Percentiles rank a stretch among this genome's conserved stretches.
phyloP scores from a whole-genome alignment of 441 rosid genomes.

The Croton setiger region DNA sequence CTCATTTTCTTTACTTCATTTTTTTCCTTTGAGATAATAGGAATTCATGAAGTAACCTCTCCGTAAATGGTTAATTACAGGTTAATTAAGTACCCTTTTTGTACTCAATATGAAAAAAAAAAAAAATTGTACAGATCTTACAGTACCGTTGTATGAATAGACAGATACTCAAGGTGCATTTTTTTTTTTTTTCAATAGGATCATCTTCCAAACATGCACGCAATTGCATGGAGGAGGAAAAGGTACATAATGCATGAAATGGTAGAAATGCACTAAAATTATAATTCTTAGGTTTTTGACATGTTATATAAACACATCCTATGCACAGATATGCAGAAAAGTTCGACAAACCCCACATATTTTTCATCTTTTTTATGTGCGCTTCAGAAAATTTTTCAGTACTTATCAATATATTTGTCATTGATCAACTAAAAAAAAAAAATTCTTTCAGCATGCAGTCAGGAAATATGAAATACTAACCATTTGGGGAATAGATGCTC shows the following conservation, averaged over 20 bases:
- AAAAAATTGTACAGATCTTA: not conserved
- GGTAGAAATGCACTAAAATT: not conserved
- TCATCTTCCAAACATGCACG: not conserved
- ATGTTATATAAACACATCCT: not conserved
- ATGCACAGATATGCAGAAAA: too few species aligned
- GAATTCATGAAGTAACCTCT: too few species aligned
- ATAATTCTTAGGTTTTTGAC: not conserved
- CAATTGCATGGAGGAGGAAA: not conserved
- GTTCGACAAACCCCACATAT: not conserved
- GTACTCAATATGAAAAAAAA: not conserved
- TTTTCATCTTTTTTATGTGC: not conserved
- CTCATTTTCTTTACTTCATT: too few species aligned
- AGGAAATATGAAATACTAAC: slow-evolving; percentile 38
- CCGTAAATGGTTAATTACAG: too few species aligned
- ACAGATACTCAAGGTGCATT: not conserved
- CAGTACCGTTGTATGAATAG: not conserved
- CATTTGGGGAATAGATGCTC: slow-evolving; percentile 92
- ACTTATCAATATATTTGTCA: not conserved
- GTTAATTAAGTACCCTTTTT: not conserved
- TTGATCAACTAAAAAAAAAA: slow-evolving; percentile 1
- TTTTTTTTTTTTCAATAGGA: not conserved
- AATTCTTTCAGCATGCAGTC: slow-evolving; percentile 9
- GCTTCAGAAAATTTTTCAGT: not conserved
- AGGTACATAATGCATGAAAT: not conserved
- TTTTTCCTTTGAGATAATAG: too few species aligned